Evolutionary conservation across 129 eudicot species (phyloP).

Genomic region (Flaveria trinervia): DNA sequence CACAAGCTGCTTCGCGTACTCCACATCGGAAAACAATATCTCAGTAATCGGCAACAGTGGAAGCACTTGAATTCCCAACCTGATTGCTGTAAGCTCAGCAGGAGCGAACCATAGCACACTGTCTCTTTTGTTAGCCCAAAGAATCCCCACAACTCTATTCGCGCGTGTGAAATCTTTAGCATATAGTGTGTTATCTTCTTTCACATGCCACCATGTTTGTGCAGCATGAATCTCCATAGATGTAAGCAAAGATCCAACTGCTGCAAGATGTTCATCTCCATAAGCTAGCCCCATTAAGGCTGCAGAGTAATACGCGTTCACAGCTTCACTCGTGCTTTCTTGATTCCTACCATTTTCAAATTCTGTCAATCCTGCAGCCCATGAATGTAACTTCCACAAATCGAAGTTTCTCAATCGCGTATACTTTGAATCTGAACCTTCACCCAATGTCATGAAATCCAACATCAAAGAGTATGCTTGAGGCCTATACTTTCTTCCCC

Average conservation of each 20-base stretch:
- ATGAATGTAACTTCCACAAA: slow-evolving; percentile 82
- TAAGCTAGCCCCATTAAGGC: slow-evolving; percentile 93
- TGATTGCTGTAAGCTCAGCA: slow-evolving; percentile 56
- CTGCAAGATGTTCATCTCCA: slow-evolving; percentile 65
- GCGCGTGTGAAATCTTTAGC: slow-evolving; percentile 52
- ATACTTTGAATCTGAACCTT: slow-evolving; percentile 42
- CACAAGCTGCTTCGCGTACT: slow-evolving; percentile 61
- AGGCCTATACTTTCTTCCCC: slow-evolving; percentile 82
- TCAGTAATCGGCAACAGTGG: slow-evolving; percentile 79
- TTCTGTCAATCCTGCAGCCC: slow-evolving; percentile 88
- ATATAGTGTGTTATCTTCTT: slow-evolving; percentile 56
- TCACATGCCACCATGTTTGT: slow-evolving; percentile 87
- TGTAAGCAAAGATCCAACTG: slow-evolving; percentile 61
- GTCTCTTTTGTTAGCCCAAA: slow-evolving; percentile 84
- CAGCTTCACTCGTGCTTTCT: slow-evolving; percentile 92
- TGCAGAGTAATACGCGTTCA: slow-evolving; percentile 81
- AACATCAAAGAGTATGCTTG: slow-evolving; percentile 79
- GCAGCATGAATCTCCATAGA: slow-evolving; percentile 77
- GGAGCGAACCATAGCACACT: slow-evolving; percentile 97
- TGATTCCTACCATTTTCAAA: slow-evolving; percentile 83
- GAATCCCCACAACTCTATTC: slow-evolving; percentile 74
- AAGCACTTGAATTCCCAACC: slow-evolving; percentile 80
- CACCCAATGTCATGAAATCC: slow-evolving; percentile 72
- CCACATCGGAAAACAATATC: slow-evolving; percentile 62
- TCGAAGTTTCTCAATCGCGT: slow-evolving; percentile 84